These are phyloP conservation scores for Chalciporus sphaerocephalus DNA, from an alignment of 768 basidiomycete genomes.

Conservation along the genomic window DNA sequence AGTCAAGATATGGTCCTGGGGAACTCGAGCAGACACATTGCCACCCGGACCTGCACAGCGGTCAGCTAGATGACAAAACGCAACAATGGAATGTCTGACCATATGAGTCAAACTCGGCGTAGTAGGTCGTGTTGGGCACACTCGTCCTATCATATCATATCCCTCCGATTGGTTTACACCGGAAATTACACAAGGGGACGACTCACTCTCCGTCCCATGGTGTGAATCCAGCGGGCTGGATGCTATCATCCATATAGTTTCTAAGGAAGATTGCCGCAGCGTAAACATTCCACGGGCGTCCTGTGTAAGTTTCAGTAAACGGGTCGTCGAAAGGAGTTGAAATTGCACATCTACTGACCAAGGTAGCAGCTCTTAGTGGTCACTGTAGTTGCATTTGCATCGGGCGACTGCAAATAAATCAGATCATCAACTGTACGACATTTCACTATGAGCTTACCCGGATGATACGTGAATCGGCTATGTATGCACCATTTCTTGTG, in stretches of 20 bases:
- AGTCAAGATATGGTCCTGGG: conserved; percentile 46
- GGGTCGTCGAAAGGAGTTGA: neutral
- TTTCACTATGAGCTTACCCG: conserved; percentile 38
- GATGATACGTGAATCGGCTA: conserved; percentile 51
- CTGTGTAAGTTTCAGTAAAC: conserved; percentile 5
- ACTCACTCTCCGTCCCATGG: conserved; percentile 38
- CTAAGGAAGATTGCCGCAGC: conserved; percentile 50
- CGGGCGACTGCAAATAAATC: conserved; percentile 44
- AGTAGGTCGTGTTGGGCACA: conserved; percentile 52
- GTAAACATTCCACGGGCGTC: conserved; percentile 60
- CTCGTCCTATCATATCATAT: conserved; percentile 46
- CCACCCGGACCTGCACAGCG: conserved; percentile 47
- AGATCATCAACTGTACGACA: neutral
- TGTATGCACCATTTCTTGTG: conserved; percentile 49
- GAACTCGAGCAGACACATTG: conserved; percentile 39
- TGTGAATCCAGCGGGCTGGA: conserved; percentile 48
- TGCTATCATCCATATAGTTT: conserved; percentile 56
- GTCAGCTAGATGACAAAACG: neutral
- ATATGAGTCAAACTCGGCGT: conserved; percentile 52
- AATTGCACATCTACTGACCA: conserved; percentile 28
- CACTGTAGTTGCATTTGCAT: conserved; percentile 47
- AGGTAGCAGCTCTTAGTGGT: conserved; percentile 48
- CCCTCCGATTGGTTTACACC: too few species aligned
- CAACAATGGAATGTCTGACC: conserved; percentile 31
- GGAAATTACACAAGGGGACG: neutral